Conservation (phyloP, 805 yeast species). For the Torulaspora gathmanii region DNA sequence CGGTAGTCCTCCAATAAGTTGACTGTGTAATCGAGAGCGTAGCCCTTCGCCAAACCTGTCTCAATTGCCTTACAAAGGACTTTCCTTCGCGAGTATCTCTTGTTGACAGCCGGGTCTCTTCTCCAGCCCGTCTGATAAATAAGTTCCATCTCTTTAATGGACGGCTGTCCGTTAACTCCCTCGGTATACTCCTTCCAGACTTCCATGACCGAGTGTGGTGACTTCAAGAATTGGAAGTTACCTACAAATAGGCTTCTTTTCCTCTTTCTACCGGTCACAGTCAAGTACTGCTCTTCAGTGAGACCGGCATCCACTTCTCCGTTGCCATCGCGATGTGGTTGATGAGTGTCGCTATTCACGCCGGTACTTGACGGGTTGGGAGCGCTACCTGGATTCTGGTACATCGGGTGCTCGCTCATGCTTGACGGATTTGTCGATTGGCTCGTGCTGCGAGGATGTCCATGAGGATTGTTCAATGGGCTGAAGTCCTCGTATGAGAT, state of each 20-base stretch:
- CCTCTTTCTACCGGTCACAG: conserved; percentile 14
- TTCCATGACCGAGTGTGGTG: conserved; percentile 46
- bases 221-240: conserved; percentile 39
- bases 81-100: conserved; percentile 50
- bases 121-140: conserved; percentile 54
- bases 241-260: conserved; percentile 32
- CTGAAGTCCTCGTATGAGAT: conserved; percentile 11
- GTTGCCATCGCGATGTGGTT: not conserved
- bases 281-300: conserved; percentile 15
- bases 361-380: not conserved
- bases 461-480: conserved; percentile 5
- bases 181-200: conserved; percentile 55
- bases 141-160: conserved; percentile 45
- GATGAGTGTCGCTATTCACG: conserved; percentile 1
- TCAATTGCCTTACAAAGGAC: conserved; percentile 54
- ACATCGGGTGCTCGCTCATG: not conserved
- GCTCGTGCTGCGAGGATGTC: not conserved
- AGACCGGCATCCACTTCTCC: conserved; percentile 10
- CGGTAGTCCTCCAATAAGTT: conserved; percentile 46
- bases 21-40: conserved; percentile 40
- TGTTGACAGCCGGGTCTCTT: conserved; percentile 48
- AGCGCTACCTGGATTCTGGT: not conserved
- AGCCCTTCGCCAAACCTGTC: conserved; percentile 44
- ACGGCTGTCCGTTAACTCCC: conserved; percentile 50
- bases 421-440: not conserved